Base-by-base conservation (phyloP, 257 asterid genomes). In the Paulownia fortunei region DNA sequence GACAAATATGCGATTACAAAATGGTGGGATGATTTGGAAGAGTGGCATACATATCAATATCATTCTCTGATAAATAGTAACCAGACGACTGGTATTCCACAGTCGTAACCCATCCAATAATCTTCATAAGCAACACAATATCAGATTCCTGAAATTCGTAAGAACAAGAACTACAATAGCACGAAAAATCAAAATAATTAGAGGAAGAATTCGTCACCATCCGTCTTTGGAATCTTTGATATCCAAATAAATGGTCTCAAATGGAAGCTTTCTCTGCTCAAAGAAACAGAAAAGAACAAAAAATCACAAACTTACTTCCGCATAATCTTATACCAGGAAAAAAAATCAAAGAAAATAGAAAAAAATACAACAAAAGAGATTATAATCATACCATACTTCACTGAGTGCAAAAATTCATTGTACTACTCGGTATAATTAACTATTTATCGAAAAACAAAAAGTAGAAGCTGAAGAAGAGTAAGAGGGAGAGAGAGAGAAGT, bases 211-310 rank as follows among this genome's bases (percentile, higher is more conserved):
- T 18, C 1, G 21, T 82, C 72, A 95, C 98, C 98, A 95, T 88
- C 96, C 99, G 64, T 87, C 98, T 68, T 85, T 81, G 30, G 98
- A 70, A 78, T 87, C 84, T 65, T 0, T 75, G 76, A 93, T 88
- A 68, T 90, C 97, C 91, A 95, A 64, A 86, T 89, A 93, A 78
- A 61, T 59, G 23, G 89, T 93, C 81, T 95, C 91, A 16, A 93
- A 81, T 11, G 99, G 99, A 74, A 95, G 98, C 90, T 93, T 95
- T 76, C 97, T 85, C 99, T 95, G 96, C 76, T 60, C 76, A 84
- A 76, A 72, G 54, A 55, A 81, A 72, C 46, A 21, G n/a, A 69
- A 47, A 52, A 51, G 67, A 23, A 27, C 52, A 39, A 73, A 27
- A 80, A 69, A 74, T 59, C 27, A 60, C 54, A 24, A 61, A 23